Conservation (phyloP, 352 stramenopile genomes). For the Phytophthora chlamydospora region DNA sequence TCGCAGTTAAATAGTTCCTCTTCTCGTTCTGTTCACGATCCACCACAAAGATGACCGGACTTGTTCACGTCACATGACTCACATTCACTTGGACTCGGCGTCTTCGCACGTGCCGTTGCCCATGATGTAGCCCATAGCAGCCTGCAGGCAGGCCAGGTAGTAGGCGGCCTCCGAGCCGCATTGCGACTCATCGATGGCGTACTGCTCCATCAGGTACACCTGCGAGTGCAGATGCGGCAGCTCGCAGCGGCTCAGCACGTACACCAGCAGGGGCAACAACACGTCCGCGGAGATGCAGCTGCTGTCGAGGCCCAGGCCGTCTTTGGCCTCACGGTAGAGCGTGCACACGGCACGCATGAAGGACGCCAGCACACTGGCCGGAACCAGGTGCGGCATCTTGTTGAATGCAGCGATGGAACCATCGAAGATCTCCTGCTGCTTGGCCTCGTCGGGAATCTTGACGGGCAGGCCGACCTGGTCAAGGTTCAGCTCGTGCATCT, state of each 20-base stretch:
- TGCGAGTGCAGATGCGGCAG: constrained; percentile 79
- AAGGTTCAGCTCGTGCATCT: constrained; percentile 49
- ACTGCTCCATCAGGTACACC: constrained; percentile 81
- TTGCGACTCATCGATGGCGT: constrained; percentile 69
- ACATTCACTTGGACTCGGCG: constrained; percentile 16
- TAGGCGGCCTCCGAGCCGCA: constrained; percentile 83
- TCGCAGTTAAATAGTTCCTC: constrained; percentile 40
- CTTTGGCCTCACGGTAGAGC: constrained; percentile 69
- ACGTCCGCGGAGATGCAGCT: constrained; percentile 79
- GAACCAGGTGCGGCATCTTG: constrained; percentile 70
- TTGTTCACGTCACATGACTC: constrained; percentile 11
- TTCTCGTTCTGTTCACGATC: constrained; percentile 29
- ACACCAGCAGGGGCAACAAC: constrained; percentile 77
- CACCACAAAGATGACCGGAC: constrained; percentile 13
- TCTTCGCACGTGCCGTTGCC: constrained; percentile 32
- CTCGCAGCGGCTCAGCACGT: constrained; percentile 69
- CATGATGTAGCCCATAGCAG: constrained; percentile 84
- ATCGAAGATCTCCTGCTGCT: constrained; percentile 46
- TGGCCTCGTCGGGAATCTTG: constrained; percentile 28
- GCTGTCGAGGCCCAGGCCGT: constrained; percentile 47
- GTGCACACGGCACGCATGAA: constrained; percentile 73
- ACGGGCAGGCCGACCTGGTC: constrained; percentile 63
- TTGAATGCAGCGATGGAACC: constrained; percentile 77
- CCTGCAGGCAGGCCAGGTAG: constrained; percentile 82
- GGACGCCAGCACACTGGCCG: constrained; percentile 61